A percentile compares a stretch with the other conserved stretches of the same genome.
These are phyloP conservation scores for Magnaporthiopsis poae DNA, from an alignment of 2,329 filamentous ascomycete species.

Conservation along the genomic window DNA sequence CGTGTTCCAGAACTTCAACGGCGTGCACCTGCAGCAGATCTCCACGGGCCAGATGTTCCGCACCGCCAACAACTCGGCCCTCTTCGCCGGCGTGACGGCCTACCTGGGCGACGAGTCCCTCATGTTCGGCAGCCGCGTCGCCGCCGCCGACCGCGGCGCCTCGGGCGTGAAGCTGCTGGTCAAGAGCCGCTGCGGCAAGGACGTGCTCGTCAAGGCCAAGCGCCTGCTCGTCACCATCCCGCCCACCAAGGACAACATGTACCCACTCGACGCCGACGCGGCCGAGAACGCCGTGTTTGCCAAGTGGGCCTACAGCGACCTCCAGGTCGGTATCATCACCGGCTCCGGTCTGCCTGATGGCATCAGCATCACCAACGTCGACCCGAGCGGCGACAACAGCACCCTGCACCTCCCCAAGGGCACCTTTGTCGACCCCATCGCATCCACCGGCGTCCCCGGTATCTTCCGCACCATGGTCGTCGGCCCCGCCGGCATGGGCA, in stretches of 20 bases:
- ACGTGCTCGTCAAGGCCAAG: conserved; percentile 20
- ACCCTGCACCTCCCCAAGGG: conserved; percentile 5
- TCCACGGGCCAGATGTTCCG: not conserved
- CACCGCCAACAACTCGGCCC: conserved; percentile 20
- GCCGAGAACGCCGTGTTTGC: conserved; percentile 19
- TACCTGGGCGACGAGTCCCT: conserved; percentile 24
- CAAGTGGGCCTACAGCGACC: conserved; percentile 19
- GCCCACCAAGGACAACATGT: conserved; percentile 21
- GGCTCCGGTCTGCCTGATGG: conserved; percentile 15
- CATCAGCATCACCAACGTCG: not conserved
- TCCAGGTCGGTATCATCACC: conserved; percentile 19
- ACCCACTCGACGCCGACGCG: conserved; percentile 22
- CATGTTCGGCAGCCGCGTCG: conserved; percentile 23
- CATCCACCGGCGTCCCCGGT: not conserved
- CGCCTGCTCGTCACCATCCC: conserved; percentile 25
- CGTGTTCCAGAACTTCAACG: conserved; percentile 29
- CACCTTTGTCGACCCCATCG: conserved; percentile 5
- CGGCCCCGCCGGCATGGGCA: not conserved
- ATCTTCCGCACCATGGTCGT: conserved; percentile 8
- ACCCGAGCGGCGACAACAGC: not conserved
- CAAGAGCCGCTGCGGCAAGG: conserved; percentile 12
- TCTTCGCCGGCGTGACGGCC: conserved; percentile 24
- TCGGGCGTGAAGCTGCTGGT: conserved; percentile 18
- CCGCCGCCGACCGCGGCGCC: conserved; percentile 17
- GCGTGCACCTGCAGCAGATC: conserved; percentile 8